Evolutionary conservation across 495 filamentous ascomycete genomes (phyloP).

Genomic region (Lentithecium fluviatile): DNA sequence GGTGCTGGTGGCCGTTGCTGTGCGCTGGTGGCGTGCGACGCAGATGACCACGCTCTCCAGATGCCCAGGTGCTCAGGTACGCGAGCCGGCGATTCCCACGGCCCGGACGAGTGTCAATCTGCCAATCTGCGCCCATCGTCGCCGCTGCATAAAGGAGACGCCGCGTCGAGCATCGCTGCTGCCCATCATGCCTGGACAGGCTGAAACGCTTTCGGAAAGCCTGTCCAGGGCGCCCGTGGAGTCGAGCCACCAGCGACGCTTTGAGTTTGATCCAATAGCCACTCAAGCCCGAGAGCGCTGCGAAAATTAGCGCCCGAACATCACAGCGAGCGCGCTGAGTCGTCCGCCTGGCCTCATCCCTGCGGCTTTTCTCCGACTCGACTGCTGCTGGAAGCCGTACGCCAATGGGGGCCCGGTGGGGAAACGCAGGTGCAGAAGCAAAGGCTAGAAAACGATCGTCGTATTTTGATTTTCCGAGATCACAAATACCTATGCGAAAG

Average conservation of each 20-base stretch:
- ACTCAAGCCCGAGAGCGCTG: constrained; percentile 18
- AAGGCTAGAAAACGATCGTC: constrained; percentile 33
- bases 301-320: constrained; percentile 30
- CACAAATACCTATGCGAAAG: constrained; percentile 36
- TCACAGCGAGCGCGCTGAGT: constrained; percentile 21
- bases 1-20: constrained; percentile 27
- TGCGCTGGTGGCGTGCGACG: constrained; percentile 29
- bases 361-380: constrained; percentile 33
- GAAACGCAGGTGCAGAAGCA: constrained; percentile 15
- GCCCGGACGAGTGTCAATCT: constrained; percentile 4
- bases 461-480: constrained; percentile 37
- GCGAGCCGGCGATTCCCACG: constrained; percentile 19
- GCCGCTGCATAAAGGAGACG: constrained; percentile 30
- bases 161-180: constrained; percentile 12
- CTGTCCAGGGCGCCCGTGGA: constrained; percentile 9
- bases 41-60: not conserved
- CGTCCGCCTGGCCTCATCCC: constrained; percentile 21
- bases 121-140: not conserved
- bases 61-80: constrained; percentile 22
- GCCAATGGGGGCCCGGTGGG: constrained; percentile 33
- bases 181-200: constrained; percentile 16
- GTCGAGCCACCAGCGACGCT: constrained; percentile 34
- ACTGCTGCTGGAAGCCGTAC: constrained; percentile 7
- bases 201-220: constrained; percentile 34
- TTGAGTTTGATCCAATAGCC: constrained; percentile 33